Conservation (phyloP, 2,329 filamentous ascomycete genomes). For the Colletotrichum sp. region DNA sequence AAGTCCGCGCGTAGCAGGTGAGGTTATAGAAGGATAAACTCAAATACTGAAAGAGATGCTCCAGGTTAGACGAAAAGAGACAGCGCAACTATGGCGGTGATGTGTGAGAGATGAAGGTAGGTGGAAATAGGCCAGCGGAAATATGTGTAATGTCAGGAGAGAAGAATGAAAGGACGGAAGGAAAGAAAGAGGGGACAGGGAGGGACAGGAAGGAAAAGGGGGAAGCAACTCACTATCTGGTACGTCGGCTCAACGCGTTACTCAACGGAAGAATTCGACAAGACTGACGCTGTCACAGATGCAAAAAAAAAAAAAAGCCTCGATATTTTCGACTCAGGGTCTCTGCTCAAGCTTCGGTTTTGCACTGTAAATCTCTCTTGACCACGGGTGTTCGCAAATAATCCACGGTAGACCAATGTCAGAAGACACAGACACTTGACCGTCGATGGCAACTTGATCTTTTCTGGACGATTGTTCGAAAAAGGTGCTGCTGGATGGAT, state of each 20-base stretch:
- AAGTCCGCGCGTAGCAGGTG: neutral
- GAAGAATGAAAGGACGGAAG: neutral
- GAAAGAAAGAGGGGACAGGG: neutral
- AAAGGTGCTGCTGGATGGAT: neutral
- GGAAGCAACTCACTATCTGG: neutral
- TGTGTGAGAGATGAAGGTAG: neutral
- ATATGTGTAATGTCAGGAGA: neutral
- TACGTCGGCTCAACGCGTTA: neutral
- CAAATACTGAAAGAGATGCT: neutral
- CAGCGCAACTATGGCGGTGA: neutral
- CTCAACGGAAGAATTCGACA: neutral
- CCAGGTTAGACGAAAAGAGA: neutral
- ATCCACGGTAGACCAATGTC: neutral
- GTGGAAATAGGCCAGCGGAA: neutral
- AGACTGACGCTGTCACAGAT: neutral
- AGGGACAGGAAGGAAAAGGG: neutral
- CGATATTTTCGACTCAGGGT: neutral
- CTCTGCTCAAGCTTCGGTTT: neutral
- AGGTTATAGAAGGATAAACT: neutral
- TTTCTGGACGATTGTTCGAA: neutral
- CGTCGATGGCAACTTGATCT: neutral
- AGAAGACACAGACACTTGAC: neutral
- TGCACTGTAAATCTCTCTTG: neutral
- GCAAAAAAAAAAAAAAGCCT: neutral
- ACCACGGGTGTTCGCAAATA: neutral